Percentiles rank a stretch among this genome's conserved stretches.
These are phyloP conservation scores for Ogataea saltuana DNA, from an alignment of 805 yeast genomes.

Conservation along the genomic window DNA sequence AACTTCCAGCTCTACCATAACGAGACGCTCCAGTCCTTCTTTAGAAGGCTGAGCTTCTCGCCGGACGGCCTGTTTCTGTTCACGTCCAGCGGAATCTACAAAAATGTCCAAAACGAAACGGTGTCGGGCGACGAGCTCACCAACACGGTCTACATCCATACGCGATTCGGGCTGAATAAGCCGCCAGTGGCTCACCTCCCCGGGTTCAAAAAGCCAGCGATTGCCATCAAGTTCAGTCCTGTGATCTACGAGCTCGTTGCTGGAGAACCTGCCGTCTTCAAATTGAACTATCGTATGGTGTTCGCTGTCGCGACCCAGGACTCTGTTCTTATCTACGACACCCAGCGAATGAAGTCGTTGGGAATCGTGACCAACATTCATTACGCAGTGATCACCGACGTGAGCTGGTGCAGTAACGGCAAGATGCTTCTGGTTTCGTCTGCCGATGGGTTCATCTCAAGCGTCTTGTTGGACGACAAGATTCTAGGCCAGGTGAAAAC, in stretches of 20 bases:
- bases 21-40: constrained; percentile 87
- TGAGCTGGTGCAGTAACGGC: constrained; percentile 85
- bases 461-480: constrained; percentile 51
- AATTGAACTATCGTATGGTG: constrained; percentile 74
- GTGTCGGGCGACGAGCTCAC: constrained; percentile 30
- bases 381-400: constrained; percentile 84
- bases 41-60: constrained; percentile 80
- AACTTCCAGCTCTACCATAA: constrained; percentile 67
- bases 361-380: constrained; percentile 80
- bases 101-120: constrained; percentile 28
- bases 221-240: constrained; percentile 80
- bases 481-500: constrained; percentile 55
- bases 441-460: constrained; percentile 91
- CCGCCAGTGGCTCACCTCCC: constrained; percentile 81
- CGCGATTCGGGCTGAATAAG: constrained; percentile 64
- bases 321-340: constrained; percentile 78
- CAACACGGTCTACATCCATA: constrained; percentile 79
- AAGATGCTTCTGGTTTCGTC: constrained; percentile 68
- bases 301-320: constrained; percentile 95
- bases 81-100: constrained; percentile 73
- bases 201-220: constrained; percentile 78
- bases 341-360: constrained; percentile 66
- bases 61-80: constrained; percentile 85
- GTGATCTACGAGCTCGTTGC: constrained; percentile 46
- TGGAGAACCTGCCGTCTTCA: constrained; percentile 39